Base-by-base conservation (phyloP, 345 rosid genomes). In the Syzygium oleosum region DNA sequence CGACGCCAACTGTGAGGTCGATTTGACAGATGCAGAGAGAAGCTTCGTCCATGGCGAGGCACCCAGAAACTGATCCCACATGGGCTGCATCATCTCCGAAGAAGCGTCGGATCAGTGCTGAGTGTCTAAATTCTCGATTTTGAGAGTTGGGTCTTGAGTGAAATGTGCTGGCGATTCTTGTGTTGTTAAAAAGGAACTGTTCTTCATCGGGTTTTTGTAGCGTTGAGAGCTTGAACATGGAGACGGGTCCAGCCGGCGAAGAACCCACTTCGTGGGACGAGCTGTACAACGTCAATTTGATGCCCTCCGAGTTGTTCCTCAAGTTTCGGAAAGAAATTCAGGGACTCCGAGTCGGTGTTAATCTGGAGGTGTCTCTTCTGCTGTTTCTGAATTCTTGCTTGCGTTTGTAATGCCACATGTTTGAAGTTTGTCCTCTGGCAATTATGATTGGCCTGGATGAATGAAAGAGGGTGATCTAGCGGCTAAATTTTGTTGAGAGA, bases 251-350 rank as follows among this genome's bases (percentile, higher is more conserved):
- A 12, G 90, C 85, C 87, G 92, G 92, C 11, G 96, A 91, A 88
- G 97, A 94, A 89, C 93, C 97, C 89, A 86, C 92, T 86, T 92
- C 98, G 46, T 94, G 98, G 99, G 99, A 95, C 46, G 99, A 98
- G 84, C 95, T 92, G 52, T 96, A 92, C 93, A 95, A 61, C 58
- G 88, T 96, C 91, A 88, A 95, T 89, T 91, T 98, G 88, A 89
- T 96, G 73, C 99, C 99, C 12, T 94, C 98, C 15, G 96, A 98
- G 92, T 87, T 98, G 88, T 93, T 95, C 91, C 87, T 98, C 88
- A 98, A 96, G 93, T 95, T 98, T 68, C 93, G 99, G 65, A 98
- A 95, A 93, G 96, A 96, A 90, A 90, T 95, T 83, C 93, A 1
- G 46, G 46, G 80, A 9, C 25, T 73, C 80, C 25, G 27, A 73